Percentiles rank a stretch among this genome's conserved stretches.
phyloP scores from a whole-genome alignment of 2,329 filamentous ascomycete species.

The Basipetospora chlamydospora region DNA sequence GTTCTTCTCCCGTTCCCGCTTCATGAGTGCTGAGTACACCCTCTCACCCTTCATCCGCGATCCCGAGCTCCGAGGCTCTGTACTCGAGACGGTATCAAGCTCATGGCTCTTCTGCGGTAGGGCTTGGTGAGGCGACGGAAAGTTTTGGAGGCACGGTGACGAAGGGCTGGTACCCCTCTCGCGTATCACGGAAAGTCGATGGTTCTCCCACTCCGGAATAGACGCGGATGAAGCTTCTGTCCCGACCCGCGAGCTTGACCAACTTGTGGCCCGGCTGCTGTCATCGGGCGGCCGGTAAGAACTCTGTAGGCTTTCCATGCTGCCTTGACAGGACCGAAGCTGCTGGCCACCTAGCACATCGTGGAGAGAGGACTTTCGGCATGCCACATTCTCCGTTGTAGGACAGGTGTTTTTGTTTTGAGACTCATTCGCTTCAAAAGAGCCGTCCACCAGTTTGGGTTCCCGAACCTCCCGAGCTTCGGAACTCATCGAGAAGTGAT shows the following conservation, averaged over 20 bases:
- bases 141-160: not conserved
- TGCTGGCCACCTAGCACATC: slow-evolving; percentile 17
- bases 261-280: slow-evolving; percentile 55
- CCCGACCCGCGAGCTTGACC: slow-evolving; percentile 26
- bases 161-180: too few species aligned
- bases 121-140: slow-evolving; percentile 3
- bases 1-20: slow-evolving; percentile 29
- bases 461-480: not conserved
- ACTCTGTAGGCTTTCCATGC: slow-evolving; percentile 33
- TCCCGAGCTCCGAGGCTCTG: too few species aligned
- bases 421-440: not conserved
- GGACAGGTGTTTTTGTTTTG: slow-evolving; percentile 7
- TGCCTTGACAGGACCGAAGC: slow-evolving; percentile 37
- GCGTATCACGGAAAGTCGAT: slow-evolving; percentile 46
- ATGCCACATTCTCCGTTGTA: not conserved
- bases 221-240: slow-evolving; percentile 24
- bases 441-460: too few species aligned
- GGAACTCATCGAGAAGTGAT: not conserved
- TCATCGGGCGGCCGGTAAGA: slow-evolving; percentile 14
- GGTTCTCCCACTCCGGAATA: slow-evolving; percentile 34
- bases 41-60: slow-evolving; percentile 21
- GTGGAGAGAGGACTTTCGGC: not conserved
- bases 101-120: too few species aligned
- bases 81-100: too few species aligned
- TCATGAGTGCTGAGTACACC: slow-evolving; percentile 51